Percentiles rank a stretch among this genome's conserved stretches.
phyloP scores from a whole-genome alignment of 495 filamentous ascomycete species.

The Lasiosphaeris hirsuta region DNA sequence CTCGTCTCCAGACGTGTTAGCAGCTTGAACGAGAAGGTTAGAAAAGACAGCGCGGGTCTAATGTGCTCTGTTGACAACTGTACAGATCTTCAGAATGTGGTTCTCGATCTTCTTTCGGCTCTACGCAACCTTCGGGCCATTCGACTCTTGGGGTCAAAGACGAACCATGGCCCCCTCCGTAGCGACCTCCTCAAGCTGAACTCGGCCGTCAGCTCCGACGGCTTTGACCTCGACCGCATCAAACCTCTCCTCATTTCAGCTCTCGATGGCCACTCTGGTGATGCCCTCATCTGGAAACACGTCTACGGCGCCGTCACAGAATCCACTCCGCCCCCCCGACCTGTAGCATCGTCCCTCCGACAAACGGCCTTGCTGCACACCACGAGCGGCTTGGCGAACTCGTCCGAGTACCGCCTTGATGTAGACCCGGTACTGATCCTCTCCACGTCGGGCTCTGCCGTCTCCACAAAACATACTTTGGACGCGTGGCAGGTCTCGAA shows the following conservation, averaged over 20 bases:
- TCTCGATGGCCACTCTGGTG: not conserved
- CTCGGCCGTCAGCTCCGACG: constrained; percentile 26
- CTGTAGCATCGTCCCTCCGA: constrained; percentile 31
- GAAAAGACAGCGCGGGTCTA: no score
- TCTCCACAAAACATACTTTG: constrained; percentile 40
- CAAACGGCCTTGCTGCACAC: constrained; percentile 44
- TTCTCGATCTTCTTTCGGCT: constrained; percentile 17
- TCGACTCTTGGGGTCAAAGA: constrained; percentile 23
- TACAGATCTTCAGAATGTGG: constrained; percentile 14
- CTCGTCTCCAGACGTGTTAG: no score
- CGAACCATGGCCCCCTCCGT: constrained; percentile 8
- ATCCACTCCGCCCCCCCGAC: constrained; percentile 35
- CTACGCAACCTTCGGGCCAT: constrained; percentile 26
- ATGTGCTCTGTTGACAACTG: no score
- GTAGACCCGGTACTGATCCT: constrained; percentile 37
- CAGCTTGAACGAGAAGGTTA: no score
- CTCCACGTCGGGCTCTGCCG: constrained; percentile 34
- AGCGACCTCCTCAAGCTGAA: constrained; percentile 26
- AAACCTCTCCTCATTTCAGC: no score
- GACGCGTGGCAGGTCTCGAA: constrained; percentile 30
- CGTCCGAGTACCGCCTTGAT: constrained; percentile 41
- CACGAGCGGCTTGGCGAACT: constrained; percentile 41
- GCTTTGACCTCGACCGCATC: constrained; percentile 33
- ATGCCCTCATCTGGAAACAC: constrained; percentile 30
- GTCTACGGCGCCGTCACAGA: constrained; percentile 32